Evolutionary conservation across 2,329 filamentous ascomycete species (phyloP), one percentile per base, ranked within the genome.

Genomic region (Fusarium devonianum): DNA sequence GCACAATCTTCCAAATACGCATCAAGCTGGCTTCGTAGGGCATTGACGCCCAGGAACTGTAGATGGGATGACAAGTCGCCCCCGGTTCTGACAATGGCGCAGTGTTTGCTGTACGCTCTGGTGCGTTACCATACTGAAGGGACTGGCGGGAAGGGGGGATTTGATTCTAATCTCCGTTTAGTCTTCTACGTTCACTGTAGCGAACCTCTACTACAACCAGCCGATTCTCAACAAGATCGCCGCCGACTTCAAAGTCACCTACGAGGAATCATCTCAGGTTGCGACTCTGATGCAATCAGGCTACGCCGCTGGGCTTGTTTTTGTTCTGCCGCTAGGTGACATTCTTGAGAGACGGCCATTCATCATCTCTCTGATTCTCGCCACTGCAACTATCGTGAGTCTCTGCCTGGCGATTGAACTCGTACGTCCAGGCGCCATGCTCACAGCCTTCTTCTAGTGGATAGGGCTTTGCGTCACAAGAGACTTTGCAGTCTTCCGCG

Each of bases 181-280:
- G 80, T 72, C 80, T 3, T 73, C 75, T 0, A 80, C 85, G 4
- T 85, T 90, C 58, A 90, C 87, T 1, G 89, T 92, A 6, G 89
- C 89, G 13, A 92, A 92, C 60, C 75, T 93, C 3, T 93, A 93
- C 72, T 92, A 93, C 70, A 89, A 82, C 50, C 89, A 92, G 63
- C 88, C 90, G 0, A 89, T 93, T 35, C 74, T 93, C 17, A 90
- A 92, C 65, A 82, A 88, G 39, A 78, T 94, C 29, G 89, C 90
- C 0, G 69, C 77, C 8, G 86, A 88, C 12, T 93, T 94, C 64
- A 65, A 79, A 42, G 86, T 93, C 36, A 79, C 78, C 7, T 87
- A 90, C 63, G 88, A 90, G 63, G 76, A 80, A 43, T 84, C 89
- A 0, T 81, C 81, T 1, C 72, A 77, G 29, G 84, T 93, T 17